Base-by-base conservation (phyloP, 176 grass and related monocot species). In the Hyparrhenia diplandra region DNA sequence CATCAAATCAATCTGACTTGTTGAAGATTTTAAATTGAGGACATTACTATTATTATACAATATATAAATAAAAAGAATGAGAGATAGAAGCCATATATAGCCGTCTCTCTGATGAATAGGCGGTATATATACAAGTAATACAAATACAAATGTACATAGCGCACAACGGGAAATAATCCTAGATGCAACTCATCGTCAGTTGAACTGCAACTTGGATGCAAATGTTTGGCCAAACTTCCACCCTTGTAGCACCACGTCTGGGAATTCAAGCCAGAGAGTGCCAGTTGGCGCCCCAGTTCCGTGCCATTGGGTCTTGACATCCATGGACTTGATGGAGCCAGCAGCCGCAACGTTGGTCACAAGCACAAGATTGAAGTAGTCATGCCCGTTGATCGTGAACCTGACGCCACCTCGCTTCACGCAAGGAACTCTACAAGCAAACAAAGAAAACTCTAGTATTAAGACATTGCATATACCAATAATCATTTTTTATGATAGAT, bases 211-310 rank as follows among this genome's bases (percentile, higher is more conserved):
- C 43, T 46, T 46, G 43, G 43, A 46, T 46, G 43, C 43, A 46
- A 46, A 46, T 16, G 43, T 46, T 5, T 46, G 43, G 13, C 43
- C 43, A 46, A 46, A 46, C 43, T 46, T 46, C 43, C 43, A 46
- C 13, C 43, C 43, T 46, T 46, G 43, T 5, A 13, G 43, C 43
- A 46, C 43, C 43, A 46, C 13, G 3, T 46, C 4, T 46, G 13
- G 14, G 43, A 46, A 46, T 46, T 46, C 43, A 46, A 16, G 14
- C 58, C 0, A 73, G 43, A 2, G 89, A 85, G 4, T 83, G 89
- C 89, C 89, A 88, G 14, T 91, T 77, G 0, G 71, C 89, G 0
- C 89, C 89, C 72, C 68, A 77, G 39, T 91, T 91, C 10, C 85
- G 78, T 1, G 64, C 68, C 89, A 88, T 82, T 8, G 55, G 58